Percentiles rank a stretch among this genome's conserved stretches.
Conservation (phyloP, 139 green algal genomes). For the Chlorella vulgaris region DNA sequence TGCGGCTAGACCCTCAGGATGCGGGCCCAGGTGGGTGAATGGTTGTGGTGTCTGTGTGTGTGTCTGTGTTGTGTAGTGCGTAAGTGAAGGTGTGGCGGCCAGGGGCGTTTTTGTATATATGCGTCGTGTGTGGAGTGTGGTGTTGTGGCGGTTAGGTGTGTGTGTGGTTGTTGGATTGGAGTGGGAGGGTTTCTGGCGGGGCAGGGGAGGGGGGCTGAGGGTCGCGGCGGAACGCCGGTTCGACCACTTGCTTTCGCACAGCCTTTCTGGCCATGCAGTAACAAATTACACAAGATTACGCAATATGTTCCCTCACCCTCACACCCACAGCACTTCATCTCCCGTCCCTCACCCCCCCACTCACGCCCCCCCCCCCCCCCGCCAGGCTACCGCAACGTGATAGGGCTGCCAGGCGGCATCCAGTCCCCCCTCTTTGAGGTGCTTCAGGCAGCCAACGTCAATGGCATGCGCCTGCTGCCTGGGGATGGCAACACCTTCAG, state of each 20-base stretch:
- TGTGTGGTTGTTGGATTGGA: background rate
- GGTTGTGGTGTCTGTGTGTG: background rate
- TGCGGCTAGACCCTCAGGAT: slow-evolving; percentile 77
- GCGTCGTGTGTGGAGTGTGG: background rate
- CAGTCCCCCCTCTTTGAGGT: slow-evolving; percentile 68
- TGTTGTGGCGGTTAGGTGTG: background rate
- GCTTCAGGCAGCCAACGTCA: slow-evolving; percentile 74
- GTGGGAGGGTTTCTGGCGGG: background rate
- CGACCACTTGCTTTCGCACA: too few relatives aligned
- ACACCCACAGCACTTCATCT: too few relatives aligned
- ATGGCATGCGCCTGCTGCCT: slow-evolving; percentile 79
- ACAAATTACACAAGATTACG: too few relatives aligned
- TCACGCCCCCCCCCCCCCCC: too few relatives aligned
- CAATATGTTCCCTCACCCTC: too few relatives aligned
- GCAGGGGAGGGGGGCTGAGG: too few relatives aligned
- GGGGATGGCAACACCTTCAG: slow-evolving; percentile 58
- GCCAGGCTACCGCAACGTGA: slow-evolving; percentile 84
- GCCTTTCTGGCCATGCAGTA: too few relatives aligned
- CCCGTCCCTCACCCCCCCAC: too few relatives aligned
- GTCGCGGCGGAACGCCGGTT: too few relatives aligned
- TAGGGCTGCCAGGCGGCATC: slow-evolving; percentile 82
- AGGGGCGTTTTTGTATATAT: background rate
- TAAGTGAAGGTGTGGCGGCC: background rate
- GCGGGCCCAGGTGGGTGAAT: slow-evolving; percentile 41
- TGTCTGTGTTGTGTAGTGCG: background rate